These are phyloP conservation scores for Teunomyces panamensis DNA, from an alignment of 805 yeast species.

Conservation along the genomic window DNA sequence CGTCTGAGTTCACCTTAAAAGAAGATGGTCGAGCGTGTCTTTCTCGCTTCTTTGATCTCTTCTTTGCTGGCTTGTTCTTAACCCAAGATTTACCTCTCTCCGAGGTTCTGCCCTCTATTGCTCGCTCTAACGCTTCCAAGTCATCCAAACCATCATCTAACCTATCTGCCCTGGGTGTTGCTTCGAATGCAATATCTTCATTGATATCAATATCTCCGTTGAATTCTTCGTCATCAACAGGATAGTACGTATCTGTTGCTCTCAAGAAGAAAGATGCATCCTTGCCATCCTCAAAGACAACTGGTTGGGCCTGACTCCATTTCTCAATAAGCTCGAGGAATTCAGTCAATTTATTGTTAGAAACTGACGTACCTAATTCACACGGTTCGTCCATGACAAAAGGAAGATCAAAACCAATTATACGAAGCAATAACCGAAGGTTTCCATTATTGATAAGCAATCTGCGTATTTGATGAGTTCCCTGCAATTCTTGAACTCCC, in stretches of 20 bases:
- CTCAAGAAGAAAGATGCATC: conserved; percentile 33
- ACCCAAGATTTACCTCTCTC: conserved; percentile 25
- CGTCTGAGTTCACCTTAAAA: conserved; percentile 30
- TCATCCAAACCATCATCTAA: conserved; percentile 26
- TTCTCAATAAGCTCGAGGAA: conserved; percentile 37
- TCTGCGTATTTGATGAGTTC: conserved; percentile 19
- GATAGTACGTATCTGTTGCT: conserved; percentile 19
- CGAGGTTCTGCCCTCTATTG: conserved; percentile 15
- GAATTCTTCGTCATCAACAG: conserved; percentile 13
- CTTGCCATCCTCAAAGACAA: conserved; percentile 32
- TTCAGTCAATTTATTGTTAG: conserved; percentile 29
- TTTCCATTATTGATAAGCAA: conserved; percentile 46
- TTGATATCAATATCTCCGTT: conserved; percentile 23
- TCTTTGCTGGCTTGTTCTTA: conserved; percentile 11
- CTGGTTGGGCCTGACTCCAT: conserved; percentile 39
- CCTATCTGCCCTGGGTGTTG: conserved; percentile 6
- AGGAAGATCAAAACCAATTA: conserved; percentile 48
- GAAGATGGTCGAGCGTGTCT: conserved; percentile 19
- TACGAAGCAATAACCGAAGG: conserved; percentile 40
- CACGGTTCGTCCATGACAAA: conserved; percentile 37
- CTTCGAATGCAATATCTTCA: conserved; percentile 17
- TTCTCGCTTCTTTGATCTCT: conserved; percentile 4
- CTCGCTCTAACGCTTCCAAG: conserved; percentile 27
- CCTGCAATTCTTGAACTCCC: conserved; percentile 8
- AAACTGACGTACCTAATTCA: conserved; percentile 31